phyloP scores from a whole-genome alignment of 345 rosid species.

The Linum trigynum region DNA sequence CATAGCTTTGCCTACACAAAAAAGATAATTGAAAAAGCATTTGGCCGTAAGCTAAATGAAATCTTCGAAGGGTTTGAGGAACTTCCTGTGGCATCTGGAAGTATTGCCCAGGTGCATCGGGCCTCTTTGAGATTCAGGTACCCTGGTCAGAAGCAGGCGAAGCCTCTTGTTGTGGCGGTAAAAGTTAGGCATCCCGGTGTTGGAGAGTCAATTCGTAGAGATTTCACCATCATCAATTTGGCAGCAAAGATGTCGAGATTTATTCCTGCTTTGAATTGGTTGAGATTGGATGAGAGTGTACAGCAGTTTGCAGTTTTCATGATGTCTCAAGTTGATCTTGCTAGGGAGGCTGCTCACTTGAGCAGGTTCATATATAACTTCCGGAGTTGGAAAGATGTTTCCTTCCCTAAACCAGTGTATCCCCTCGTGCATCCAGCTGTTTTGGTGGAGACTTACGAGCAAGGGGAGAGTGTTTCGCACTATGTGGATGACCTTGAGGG shows the following conservation, averaged over 20 bases:
- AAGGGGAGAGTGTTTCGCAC: conserved; percentile 78
- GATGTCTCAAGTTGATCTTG: conserved; percentile 99
- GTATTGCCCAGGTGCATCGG: conserved; percentile 96
- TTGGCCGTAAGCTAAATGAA: conserved; percentile 79
- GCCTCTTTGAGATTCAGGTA: conserved; percentile 70
- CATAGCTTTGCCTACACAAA: conserved; percentile 83
- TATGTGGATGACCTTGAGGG: conserved; percentile 79
- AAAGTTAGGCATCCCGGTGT: conserved; percentile 99
- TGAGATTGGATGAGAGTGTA: conserved; percentile 92
- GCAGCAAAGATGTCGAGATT: conserved; percentile 56
- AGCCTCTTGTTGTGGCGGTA: conserved; percentile 77
- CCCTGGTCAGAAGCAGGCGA: conserved; percentile 56
- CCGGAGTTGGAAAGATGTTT: conserved; percentile 85
- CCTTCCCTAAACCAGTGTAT: conserved; percentile 91
- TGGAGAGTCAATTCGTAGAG: conserved; percentile 83
- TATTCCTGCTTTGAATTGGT: conserved; percentile 80
- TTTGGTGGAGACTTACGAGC: conserved; percentile 88
- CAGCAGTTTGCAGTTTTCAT: conserved; percentile 90
- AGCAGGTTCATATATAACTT: conserved; percentile 89
- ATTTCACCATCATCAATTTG: conserved; percentile 68
- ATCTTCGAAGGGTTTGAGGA: conserved; percentile 87
- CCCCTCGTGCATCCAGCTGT: conserved; percentile 98
- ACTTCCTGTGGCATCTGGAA: conserved; percentile 91
- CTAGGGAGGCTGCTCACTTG: conserved; percentile 97
- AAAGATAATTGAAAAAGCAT: conserved; percentile 71